phyloP scores from a whole-genome alignment of 768 basidiomycete genomes.

The Calvatia gigantea region DNA sequence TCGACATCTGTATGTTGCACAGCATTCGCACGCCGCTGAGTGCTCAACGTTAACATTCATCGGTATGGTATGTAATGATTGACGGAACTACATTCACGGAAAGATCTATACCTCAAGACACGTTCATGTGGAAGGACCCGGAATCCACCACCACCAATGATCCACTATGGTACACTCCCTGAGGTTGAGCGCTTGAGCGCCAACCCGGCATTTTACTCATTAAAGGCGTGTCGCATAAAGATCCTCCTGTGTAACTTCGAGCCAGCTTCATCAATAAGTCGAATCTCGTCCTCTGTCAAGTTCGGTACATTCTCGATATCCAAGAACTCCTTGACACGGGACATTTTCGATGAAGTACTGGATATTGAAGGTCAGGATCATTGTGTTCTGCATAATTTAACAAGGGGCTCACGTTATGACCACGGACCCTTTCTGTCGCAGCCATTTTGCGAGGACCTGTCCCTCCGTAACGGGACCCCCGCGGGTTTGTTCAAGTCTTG shows the following conservation, averaged over 20 bases:
- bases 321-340: conserved; percentile 43
- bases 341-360: conserved; percentile 47
- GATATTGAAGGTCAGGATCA: background rate
- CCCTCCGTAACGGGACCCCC: conserved; percentile 45
- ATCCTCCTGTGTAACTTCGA: conserved; percentile 39
- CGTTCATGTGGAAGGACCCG: too few species aligned
- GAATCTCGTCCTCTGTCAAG: conserved; percentile 54
- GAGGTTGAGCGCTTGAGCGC: too few species aligned
- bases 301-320: conserved; percentile 41
- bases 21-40: too few species aligned
- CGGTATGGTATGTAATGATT: too few species aligned
- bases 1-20: background rate
- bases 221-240: conserved; percentile 38
- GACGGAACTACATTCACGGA: too few species aligned
- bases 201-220: too few species aligned
- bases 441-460: conserved; percentile 70
- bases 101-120: too few species aligned
- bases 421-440: conserved; percentile 56
- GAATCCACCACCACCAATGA: too few species aligned
- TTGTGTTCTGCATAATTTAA: background rate
- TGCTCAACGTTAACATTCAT: too few species aligned
- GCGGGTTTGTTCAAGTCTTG: conserved; percentile 41
- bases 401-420: conserved; percentile 54
- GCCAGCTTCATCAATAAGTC: conserved; percentile 59
- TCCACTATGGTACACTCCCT: too few species aligned